These are phyloP conservation scores for Hibiscus mutabilis DNA, from an alignment of 345 rosid species.

Conservation along the genomic window DNA sequence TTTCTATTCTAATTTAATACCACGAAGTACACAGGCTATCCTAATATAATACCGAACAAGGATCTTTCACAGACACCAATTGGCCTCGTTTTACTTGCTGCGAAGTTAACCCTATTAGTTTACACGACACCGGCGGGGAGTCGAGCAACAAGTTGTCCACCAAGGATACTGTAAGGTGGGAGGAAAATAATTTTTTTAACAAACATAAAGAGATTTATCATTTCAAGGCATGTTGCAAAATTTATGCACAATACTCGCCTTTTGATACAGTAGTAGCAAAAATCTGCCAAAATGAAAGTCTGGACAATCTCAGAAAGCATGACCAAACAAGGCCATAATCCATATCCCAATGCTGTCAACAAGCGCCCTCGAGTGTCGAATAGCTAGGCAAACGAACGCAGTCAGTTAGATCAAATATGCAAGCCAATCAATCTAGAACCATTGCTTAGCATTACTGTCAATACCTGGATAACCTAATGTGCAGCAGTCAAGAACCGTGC, in stretches of 20 bases:
- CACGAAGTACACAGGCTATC: no score
- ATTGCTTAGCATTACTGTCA: no score
- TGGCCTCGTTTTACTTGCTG: background rate
- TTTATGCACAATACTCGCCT: background rate
- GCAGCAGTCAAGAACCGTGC: conserved; percentile 92
- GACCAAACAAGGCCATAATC: conserved; percentile 85
- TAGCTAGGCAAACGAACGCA: conserved; percentile 36
- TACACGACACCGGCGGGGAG: conserved; percentile 86
- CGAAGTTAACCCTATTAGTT: background rate
- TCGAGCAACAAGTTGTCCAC: conserved; percentile 86
- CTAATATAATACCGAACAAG: no score
- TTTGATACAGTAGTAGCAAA: conserved; percentile 62
- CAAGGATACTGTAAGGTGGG: conserved; percentile 50
- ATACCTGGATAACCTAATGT: conserved; percentile 92
- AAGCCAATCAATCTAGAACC: no score
- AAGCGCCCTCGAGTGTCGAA: conserved; percentile 70
- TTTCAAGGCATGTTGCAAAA: background rate
- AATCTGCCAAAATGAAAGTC: conserved; percentile 86
- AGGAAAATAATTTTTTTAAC: background rate
- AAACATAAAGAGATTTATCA: background rate
- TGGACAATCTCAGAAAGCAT: conserved; percentile 79
- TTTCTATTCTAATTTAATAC: no score
- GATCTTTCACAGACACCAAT: no score
- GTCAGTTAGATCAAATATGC: background rate
- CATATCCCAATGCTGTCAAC: conserved; percentile 75